Evolutionary conservation across 495 filamentous ascomycete species (phyloP), one percentile per base, ranked within the genome.

Genomic region (Friedmanniomyces endolithicus): DNA sequence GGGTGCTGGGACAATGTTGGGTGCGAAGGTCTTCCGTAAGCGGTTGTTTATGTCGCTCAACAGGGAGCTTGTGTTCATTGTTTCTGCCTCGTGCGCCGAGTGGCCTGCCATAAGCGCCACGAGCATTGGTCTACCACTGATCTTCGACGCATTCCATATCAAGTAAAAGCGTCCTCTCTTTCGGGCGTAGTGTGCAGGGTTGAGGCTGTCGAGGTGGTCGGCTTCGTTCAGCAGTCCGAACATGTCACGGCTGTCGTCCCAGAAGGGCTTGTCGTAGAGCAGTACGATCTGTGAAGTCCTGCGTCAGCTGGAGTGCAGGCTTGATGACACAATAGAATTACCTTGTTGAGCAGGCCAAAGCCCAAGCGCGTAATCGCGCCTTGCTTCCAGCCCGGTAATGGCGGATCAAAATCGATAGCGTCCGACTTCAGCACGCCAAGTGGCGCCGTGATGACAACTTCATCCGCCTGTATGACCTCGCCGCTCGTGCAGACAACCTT

Each of bases 61-160:
- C 19, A 97, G 79, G 11, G 79, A 75, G 22, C 81, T 78, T 63
- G 95, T 85, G 47, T 78, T 74, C 11, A 77, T 83, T 41, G 70
- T 72, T 69, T 99, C 92, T 1, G 87, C 85, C 58, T 94, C 81
- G 56, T 84, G 82, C 25, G 90, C 94, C n/a, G 92, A 85, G 63
- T 97, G 86, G 19, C 92, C 92, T 40, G 90, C 88, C 94, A 99
- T 96, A 31, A 99, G 78, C 17, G 88, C 94, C 43, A 96, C 78
- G 17, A 98, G 72, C 4, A 86, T 84, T 3, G 92, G 92, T 31
- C 88, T 74, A 6, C 92, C 92, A 47, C 86, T 87, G 1, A 87
- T 94, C 55, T 87, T 85, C 54, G 88, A 81, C 54, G 87, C 85
- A 64, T 99, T 97, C 80, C 94, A 97, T 78, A 95, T 96, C 61